Evolutionary conservation across 108 stramenopile genomes (phyloP), one percentile per base, ranked within the genome.

Genomic region (Pseudonitzschia delicatissima): DNA sequence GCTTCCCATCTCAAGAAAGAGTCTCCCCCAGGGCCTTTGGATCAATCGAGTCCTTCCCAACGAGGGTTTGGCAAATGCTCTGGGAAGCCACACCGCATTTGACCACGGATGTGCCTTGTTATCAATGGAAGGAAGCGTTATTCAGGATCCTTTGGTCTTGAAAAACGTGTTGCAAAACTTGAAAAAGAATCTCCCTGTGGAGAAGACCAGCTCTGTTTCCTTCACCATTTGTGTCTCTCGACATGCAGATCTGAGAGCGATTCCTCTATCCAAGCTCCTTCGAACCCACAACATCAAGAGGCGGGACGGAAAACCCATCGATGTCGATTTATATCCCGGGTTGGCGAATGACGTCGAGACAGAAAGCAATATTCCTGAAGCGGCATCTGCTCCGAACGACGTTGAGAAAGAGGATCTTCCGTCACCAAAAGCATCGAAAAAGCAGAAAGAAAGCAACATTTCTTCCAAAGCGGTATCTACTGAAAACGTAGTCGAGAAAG

Each of bases 161-260:
- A 18, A 61, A 61, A 42, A 40, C 1, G 0, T 40, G 0, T 4
- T 61, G 13, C 5, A 18, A 0, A 20, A 35, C 11, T 35, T 37
- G 6, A 61, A 28, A 23, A 32, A 61, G 20, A 29, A 51, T n/a
- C n/a, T n/a, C n/a, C n/a, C n/a, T n/a, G n/a, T n/a, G n/a, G n/a
- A n/a, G n/a, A n/a, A n/a, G n/a, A n/a, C n/a, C n/a, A n/a, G n/a
- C 17, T 27, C 26, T 6, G 34, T 61, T 5, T 15, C 27, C 0
- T 8, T 61, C 36, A 61, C 39, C 18, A 61, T 61, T 36, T 61
- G 60, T 26, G 6, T 61, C 13, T 35, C 60, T 6, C 37, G 25
- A 9, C 7, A 61, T 27, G 18, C 34, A 2, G 17, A 36, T 18
- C 20, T 61, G 21, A 42, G 2, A 2, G 40, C 11, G 40, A 42